Conservation (phyloP, 2,329 filamentous ascomycete genomes). For the Westerdykella ornata region DNA sequence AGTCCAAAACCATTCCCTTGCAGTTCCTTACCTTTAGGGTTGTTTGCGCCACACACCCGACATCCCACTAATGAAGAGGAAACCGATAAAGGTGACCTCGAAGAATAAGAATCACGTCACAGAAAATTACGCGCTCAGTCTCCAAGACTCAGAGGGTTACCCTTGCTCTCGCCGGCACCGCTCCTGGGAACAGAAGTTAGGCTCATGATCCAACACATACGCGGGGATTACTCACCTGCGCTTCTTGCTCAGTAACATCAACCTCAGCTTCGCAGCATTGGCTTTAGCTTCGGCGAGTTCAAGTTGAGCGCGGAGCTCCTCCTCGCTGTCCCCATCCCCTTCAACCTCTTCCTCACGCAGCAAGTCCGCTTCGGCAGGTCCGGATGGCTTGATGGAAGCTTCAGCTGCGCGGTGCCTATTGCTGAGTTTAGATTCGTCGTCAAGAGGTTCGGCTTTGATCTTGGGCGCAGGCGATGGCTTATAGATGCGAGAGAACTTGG, state of each 20-base stretch:
- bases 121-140: no score
- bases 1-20: no score
- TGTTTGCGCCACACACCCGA: no score
- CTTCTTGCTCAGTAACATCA: neutral
- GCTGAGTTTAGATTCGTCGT: neutral
- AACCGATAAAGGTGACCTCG: no score
- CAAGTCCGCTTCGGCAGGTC: neutral
- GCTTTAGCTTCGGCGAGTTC: neutral
- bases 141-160: no score
- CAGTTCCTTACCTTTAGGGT: no score
- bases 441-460: neutral
- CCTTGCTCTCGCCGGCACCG: no score
- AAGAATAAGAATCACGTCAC: no score
- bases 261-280: neutral
- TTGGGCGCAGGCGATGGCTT: neutral
- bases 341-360: neutral
- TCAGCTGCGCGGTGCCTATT: neutral
- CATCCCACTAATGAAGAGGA: no score
- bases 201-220: no score
- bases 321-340: neutral
- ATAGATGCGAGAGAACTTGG: neutral
- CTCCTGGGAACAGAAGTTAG: no score
- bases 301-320: neutral
- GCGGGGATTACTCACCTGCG: neutral
- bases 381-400: neutral